Base-by-base conservation (phyloP, 768 basidiomycete genomes). In the Kwoniella dejecticola region DNA sequence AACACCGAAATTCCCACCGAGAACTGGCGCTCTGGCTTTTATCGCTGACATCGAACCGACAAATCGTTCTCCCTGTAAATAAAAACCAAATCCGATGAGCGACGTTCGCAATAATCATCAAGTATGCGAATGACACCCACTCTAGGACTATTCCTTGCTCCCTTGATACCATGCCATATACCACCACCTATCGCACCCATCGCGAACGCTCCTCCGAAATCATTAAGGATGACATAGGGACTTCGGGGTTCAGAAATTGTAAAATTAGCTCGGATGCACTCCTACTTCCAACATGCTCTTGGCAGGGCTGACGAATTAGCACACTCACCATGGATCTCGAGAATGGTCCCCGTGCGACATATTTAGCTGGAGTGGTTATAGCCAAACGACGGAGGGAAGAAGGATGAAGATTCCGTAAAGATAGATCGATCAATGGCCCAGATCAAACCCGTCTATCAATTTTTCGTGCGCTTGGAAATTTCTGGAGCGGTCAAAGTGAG, bases 141-240 rank as follows among this genome's bases (percentile, higher is more conserved):
- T 78, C 90, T 84, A 59, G 95, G 95, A 62, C 92, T 95, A 81
- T 97, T 98, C 72, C 95, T 85, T 6, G 93, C 92, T 62, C 95
- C 95, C 81, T 98, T 98, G 70, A 97, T 92, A 57, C 93, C 91
- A 81, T 97, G 93, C 95, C 95, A 98, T 75, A 97, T 91, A 67
- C 90, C 92, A 74, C 95, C 95, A 72, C 95, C 95, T 57, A 98
- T 88, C 33, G 93, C 91, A 78, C 94, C 94, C 94, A 97, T 97
- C 17, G 94, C 86, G 80, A 96, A 95, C 12, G 94, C 93, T 64
- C 92, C 94, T 62, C 95, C 94, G 80, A 94, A 95, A 82, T 98
- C 95, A 83, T 91, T 96, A 71, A 97, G 87, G 77, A 97, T 89
- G 53, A 97, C 94, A 91, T 93, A 97, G 72, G 95, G 95, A 81